These are phyloP conservation scores for Erigeron canadensis DNA, from an alignment of 129 eudicot genomes.

Conservation along the genomic window DNA sequence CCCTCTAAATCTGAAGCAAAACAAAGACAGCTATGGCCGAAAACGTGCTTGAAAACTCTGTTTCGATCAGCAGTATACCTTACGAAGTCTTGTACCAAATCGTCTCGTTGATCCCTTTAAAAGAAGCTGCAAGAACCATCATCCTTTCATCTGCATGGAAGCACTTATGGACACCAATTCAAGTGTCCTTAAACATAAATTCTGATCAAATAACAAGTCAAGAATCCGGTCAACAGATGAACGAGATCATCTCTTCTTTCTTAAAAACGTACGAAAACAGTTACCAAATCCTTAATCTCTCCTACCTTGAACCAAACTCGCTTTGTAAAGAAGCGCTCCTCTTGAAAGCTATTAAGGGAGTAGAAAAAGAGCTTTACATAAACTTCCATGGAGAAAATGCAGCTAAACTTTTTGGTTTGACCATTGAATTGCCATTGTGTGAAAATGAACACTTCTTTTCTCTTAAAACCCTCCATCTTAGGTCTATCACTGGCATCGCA, in stretches of 20 bases:
- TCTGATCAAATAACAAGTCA: conserved; percentile 19
- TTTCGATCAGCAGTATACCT: conserved; percentile 27
- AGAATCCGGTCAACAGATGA: conserved; percentile 22
- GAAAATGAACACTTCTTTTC: conserved; percentile 14
- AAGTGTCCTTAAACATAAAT: conserved; percentile 21
- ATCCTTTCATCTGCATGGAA: conserved; percentile 45
- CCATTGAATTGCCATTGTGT: conserved; percentile 13
- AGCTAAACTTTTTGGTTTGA: conserved; percentile 10
- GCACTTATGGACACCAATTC: conserved; percentile 33
- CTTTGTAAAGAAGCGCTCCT: conserved; percentile 6
- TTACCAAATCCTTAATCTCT: conserved; percentile 28
- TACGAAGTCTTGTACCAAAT: conserved; percentile 33
- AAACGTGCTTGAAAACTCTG: conserved; percentile 6
- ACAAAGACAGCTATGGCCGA: conserved; percentile 9
- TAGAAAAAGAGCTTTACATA: conserved; percentile 32
- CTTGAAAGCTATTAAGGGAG: conserved; percentile 37
- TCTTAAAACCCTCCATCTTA: conserved; percentile 37
- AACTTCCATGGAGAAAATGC: conserved; percentile 25
- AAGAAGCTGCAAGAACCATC: conserved; percentile 39
- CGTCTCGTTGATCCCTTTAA: conserved; percentile 35
- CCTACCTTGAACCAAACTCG: conserved; percentile 12
- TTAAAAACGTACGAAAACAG: conserved; percentile 25
- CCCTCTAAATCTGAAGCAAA: conserved; percentile 7
- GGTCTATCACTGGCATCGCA: conserved; percentile 23
- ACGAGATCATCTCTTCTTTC: conserved; percentile 24